Evolutionary conservation across 2,329 filamentous ascomycete species (phyloP).

Genomic region (Trichoderma afroharzianum): DNA sequence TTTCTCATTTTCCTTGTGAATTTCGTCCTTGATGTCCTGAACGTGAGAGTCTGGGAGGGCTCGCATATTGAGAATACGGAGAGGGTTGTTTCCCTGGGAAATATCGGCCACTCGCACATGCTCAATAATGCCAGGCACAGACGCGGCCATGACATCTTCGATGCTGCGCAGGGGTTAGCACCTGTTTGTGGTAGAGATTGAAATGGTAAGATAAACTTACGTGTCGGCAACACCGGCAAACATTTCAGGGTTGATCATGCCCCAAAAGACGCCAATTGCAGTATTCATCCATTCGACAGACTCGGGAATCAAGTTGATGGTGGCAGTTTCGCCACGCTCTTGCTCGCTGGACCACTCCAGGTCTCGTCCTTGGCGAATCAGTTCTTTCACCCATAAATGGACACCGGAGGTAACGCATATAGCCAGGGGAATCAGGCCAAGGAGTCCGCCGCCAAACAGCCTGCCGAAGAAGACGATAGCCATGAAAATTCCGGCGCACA

Average conservation of each 20-base stretch:
- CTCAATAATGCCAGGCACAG: conserved; percentile 84
- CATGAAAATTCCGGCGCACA: conserved; percentile 68
- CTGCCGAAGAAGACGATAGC: conserved; percentile 74
- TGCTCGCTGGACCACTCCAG: conserved; percentile 87
- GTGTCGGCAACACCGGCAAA: conserved; percentile 90
- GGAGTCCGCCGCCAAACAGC: conserved; percentile 72
- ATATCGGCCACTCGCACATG: conserved; percentile 95
- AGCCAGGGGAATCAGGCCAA: conserved; percentile 71
- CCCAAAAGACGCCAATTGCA: conserved; percentile 79
- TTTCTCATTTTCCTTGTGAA: conserved; percentile 74
- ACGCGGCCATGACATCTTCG: conserved; percentile 91
- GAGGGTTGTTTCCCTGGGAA: conserved; percentile 85
- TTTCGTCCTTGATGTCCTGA: conserved; percentile 74
- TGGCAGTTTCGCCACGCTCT: conserved; percentile 78
- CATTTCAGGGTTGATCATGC: conserved; percentile 91
- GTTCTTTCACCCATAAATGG: conserved; percentile 85
- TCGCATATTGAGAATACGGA: conserved; percentile 82
- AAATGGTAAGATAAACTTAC: conserved; percentile 24
- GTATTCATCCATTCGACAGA: conserved; percentile 97
- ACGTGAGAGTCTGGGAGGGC: conserved; percentile 78
- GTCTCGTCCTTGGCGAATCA: conserved; percentile 76
- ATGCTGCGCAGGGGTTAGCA: conserved; percentile 27
- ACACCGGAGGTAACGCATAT: conserved; percentile 72
- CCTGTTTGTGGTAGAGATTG: not conserved
- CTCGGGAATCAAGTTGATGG: conserved; percentile 84